Percentiles rank a stretch among this genome's conserved stretches.
phyloP scores from a whole-genome alignment of 768 basidiomycete species.

The Xerocomellus intermedius region DNA sequence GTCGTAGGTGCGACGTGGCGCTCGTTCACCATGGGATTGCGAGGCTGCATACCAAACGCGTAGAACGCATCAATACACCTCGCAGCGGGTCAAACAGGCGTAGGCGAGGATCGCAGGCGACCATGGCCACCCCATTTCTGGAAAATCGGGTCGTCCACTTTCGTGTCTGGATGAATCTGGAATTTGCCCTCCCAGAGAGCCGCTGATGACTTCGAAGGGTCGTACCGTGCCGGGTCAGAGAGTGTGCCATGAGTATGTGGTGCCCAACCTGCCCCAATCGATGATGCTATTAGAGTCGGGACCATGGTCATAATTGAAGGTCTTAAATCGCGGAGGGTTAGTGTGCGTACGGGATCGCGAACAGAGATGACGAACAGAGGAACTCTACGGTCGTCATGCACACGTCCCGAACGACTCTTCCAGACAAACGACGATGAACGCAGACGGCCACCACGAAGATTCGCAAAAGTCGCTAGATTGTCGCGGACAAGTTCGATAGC shows the following conservation, averaged over 20 bases:
- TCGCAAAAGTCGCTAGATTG: constrained; percentile 79
- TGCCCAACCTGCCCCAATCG: constrained; percentile 65
- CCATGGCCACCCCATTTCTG: constrained; percentile 29
- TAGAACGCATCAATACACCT: background rate
- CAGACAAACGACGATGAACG: constrained; percentile 82
- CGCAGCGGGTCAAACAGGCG: constrained; percentile 17
- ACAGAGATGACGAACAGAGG: constrained; percentile 44
- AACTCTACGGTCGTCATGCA: constrained; percentile 46
- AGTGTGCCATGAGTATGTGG: constrained; percentile 56
- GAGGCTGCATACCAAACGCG: background rate
- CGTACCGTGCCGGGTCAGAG: constrained; percentile 71
- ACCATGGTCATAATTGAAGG: constrained; percentile 77
- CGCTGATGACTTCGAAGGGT: constrained; percentile 79
- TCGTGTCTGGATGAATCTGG: constrained; percentile 86
- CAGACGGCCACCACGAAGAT: constrained; percentile 85
- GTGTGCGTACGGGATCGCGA: constrained; percentile 1
- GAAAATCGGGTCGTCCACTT: constrained; percentile 56
- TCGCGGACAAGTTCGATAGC: constrained; percentile 84
- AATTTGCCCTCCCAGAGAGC: constrained; percentile 84
- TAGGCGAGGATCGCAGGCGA: constrained; percentile 12
- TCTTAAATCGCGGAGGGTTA: constrained; percentile 39
- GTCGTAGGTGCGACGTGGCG: constrained; percentile 4
- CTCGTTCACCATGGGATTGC: constrained; percentile 6
- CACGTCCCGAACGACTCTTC: constrained; percentile 68
- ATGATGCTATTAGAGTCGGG: constrained; percentile 69